Evolutionary conservation across 257 asterid genomes (phyloP), one percentile per base, ranked within the genome.

Genomic region (Nemophila menziesii): DNA sequence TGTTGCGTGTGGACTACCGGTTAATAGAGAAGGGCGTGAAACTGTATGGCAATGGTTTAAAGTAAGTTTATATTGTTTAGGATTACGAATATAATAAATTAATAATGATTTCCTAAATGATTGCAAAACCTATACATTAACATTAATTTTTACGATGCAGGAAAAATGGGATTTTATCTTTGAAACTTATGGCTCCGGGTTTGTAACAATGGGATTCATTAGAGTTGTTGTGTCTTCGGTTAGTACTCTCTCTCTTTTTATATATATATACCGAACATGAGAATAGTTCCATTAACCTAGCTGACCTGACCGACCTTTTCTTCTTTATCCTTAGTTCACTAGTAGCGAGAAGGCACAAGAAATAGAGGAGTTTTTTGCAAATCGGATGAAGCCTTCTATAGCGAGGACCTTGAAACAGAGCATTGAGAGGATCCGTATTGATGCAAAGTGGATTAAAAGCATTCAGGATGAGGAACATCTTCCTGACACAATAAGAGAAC

Each of bases 401-500:
- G 87, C 80, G 8, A 71, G 98, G 73, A 89, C 96, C 12, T 59
- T 89, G 72, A 89, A 77, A 72, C 98, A 89, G 69, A 84, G 94
- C 76, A 55, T 80, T 6, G 95, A 87, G 63, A 68, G 73, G 58
- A 75, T 82, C 45, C 87, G 69, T 46, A 77, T 86, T 20, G 79
- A 82, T 9, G 78, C 93, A 11, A 77, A 77, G 14, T 82, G 94
- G 94, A 85, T 74, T 13, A 60, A 68, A 51, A 72, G 85, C 90
- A 77, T 86, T 73, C 79, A 46, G 51, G 62, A 49, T 8, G 97
- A 82, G 80, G 67, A 74, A 38, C 47, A 65, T 65, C 80, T 86
- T 20, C 59, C 77, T 6, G 77, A 74, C 24, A 74, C 51, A 22
- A 71, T 82, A 24, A 66, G 54, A 44, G 94, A 77, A 80, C 75